Conservation (phyloP, 305 asterid genomes). For the Petunia hybrid region DNA sequence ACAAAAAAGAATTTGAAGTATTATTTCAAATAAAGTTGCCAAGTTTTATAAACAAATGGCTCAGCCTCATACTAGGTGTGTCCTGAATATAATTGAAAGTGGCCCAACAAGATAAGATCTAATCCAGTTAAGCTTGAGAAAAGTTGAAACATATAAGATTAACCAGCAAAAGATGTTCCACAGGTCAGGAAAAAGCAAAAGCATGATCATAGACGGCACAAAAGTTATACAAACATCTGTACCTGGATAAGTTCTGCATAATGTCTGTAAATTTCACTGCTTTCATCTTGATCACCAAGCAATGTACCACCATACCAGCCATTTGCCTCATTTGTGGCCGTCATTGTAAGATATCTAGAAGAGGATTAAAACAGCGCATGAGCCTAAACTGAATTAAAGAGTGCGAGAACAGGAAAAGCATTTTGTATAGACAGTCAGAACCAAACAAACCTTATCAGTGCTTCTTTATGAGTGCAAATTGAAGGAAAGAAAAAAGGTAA, state of each 20-base stretch:
- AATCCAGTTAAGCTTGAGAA: neutral
- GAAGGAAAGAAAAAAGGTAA: neutral
- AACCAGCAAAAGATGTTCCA: constrained; percentile 18
- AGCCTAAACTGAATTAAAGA: constrained; percentile 3
- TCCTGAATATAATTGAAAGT: constrained; percentile 8
- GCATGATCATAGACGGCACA: neutral
- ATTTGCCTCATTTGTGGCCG: constrained; percentile 81
- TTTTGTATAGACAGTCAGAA: neutral
- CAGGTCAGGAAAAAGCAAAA: neutral
- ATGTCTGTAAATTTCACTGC: constrained; percentile 79
- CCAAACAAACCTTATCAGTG: constrained; percentile 5
- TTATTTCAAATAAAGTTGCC: too few relatives aligned
- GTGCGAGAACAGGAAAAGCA: neutral
- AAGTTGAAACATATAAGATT: neutral
- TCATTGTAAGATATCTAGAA: constrained; percentile 83
- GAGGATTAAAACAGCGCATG: constrained; percentile 26
- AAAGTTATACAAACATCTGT: neutral
- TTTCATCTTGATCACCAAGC: constrained; percentile 92
- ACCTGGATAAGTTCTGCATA: constrained; percentile 98
- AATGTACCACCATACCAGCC: constrained; percentile 98
- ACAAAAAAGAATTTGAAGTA: too few relatives aligned
- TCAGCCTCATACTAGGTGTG: constrained; percentile 26
- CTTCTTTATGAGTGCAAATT: neutral
- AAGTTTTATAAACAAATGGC: neutral
- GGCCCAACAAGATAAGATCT: neutral